Evolutionary conservation across 495 filamentous ascomycete genomes (phyloP).

Genomic region (Penicillium pulvis): DNA sequence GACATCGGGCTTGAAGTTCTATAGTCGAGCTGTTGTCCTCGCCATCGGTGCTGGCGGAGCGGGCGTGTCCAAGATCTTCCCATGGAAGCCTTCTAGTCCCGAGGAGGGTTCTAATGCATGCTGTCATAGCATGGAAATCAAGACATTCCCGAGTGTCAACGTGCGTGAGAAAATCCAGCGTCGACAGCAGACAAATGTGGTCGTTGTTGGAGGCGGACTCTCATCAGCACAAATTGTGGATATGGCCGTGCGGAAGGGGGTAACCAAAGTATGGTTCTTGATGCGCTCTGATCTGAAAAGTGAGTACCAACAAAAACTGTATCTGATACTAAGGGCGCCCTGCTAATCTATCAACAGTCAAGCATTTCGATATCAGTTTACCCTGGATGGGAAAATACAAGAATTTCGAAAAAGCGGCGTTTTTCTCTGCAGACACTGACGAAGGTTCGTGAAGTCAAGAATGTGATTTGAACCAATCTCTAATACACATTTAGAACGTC

Average conservation of each 20-base stretch:
- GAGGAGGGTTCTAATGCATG: slow-evolving; percentile 43
- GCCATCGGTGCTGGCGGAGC: slow-evolving; percentile 58
- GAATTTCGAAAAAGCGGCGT: slow-evolving; percentile 63
- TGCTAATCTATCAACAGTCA: slow-evolving; percentile 38
- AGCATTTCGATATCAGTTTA: slow-evolving; percentile 64
- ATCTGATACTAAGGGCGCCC: too few relatives aligned
- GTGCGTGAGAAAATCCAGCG: slow-evolving; percentile 49
- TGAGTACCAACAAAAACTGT: slow-evolving; percentile 4
- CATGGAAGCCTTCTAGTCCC: slow-evolving; percentile 38
- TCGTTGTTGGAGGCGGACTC: slow-evolving; percentile 63
- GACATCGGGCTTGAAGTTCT: slow-evolving; percentile 43
- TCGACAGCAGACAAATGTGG: slow-evolving; percentile 50
- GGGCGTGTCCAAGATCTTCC: slow-evolving; percentile 45
- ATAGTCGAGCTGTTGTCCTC: slow-evolving; percentile 55
- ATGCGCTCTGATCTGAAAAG: slow-evolving; percentile 59
- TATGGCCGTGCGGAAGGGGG: slow-evolving; percentile 54
- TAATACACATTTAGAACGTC: slow-evolving; percentile 42
- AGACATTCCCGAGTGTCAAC: slow-evolving; percentile 47
- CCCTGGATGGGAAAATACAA: slow-evolving; percentile 68
- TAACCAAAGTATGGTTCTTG: slow-evolving; percentile 57
- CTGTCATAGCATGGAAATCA: slow-evolving; percentile 59
- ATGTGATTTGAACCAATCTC: background rate
- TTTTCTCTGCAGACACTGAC: slow-evolving; percentile 62
- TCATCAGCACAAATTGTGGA: slow-evolving; percentile 63
- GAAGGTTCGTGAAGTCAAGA: slow-evolving; percentile 36